Conservation (phyloP, 768 basidiomycete species). For the Crepidotus variabilis region DNA sequence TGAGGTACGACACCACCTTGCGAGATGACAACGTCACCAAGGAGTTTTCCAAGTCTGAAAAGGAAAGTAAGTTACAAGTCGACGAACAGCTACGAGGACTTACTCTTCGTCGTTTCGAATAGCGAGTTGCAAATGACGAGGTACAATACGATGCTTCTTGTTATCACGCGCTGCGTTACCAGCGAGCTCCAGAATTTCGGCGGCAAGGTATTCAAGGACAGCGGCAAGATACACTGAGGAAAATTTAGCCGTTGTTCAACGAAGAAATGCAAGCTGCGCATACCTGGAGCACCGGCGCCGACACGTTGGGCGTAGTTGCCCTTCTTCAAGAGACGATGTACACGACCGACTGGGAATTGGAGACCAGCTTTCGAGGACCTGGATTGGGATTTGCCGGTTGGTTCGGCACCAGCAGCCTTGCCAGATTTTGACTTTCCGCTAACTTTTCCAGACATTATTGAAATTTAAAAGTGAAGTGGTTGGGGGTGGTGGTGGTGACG, state of each 20-base stretch:
- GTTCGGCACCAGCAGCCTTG: slow-evolving; percentile 52
- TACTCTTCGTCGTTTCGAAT: slow-evolving; percentile 90
- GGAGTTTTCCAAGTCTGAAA: slow-evolving; percentile 67
- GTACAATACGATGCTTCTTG: slow-evolving; percentile 93
- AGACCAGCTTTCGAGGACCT: slow-evolving; percentile 74
- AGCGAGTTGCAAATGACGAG: slow-evolving; percentile 88
- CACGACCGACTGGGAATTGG: slow-evolving; percentile 90
- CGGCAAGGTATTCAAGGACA: slow-evolving; percentile 88
- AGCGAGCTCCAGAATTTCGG: slow-evolving; percentile 90
- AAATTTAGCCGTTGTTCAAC: neutral
- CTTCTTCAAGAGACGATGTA: slow-evolving; percentile 83
- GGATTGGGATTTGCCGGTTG: slow-evolving; percentile 58
- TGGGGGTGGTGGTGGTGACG: slow-evolving; percentile 6
- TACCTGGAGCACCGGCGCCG: slow-evolving; percentile 83
- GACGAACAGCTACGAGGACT: slow-evolving; percentile 8
- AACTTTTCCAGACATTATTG: slow-evolving; percentile 40
- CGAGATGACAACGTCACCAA: slow-evolving; percentile 84
- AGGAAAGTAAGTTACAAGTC: neutral
- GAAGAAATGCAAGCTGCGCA: slow-evolving; percentile 11
- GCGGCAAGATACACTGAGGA: slow-evolving; percentile 79
- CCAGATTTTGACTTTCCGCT: slow-evolving; percentile 41
- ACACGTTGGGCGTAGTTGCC: slow-evolving; percentile 88
- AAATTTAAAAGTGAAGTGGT: slow-evolving; percentile 6
- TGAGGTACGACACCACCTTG: slow-evolving; percentile 74
- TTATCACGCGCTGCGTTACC: slow-evolving; percentile 82